Evolutionary conservation across 2,329 filamentous ascomycete genomes (phyloP).

Genomic region (Colletotrichum gigasporum): DNA sequence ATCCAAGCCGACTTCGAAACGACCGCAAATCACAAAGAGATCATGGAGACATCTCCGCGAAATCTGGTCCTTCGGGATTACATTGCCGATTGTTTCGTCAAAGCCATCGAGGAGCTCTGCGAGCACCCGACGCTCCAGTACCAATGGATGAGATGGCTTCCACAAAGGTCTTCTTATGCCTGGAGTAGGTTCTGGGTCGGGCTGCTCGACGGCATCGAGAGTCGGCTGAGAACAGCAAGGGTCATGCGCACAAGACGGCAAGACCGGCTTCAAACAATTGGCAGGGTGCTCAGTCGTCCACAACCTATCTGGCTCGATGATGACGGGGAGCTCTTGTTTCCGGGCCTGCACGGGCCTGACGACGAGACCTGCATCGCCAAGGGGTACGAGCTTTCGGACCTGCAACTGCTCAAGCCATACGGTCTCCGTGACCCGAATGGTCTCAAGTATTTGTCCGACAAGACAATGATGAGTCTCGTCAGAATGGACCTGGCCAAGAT

Average conservation of each 20-base stretch:
- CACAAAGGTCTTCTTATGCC: conserved; percentile 31
- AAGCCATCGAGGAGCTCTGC: conserved; percentile 50
- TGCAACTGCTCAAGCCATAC: background rate
- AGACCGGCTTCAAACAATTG: background rate
- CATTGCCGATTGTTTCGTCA: conserved; percentile 46
- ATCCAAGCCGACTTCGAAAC: conserved; percentile 62
- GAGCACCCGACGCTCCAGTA: conserved; percentile 47
- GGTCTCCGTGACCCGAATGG: background rate
- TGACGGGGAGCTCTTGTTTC: background rate
- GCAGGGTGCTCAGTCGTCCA: background rate
- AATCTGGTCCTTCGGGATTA: conserved; percentile 46
- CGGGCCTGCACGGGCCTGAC: background rate
- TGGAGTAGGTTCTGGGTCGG: background rate
- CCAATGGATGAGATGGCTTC: conserved; percentile 57
- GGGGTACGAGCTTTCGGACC: background rate
- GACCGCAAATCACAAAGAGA: conserved; percentile 53
- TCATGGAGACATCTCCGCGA: conserved; percentile 46
- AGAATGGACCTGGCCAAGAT: background rate
- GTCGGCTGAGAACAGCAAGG: background rate
- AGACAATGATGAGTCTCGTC: background rate
- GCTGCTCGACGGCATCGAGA: background rate
- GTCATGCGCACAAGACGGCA: background rate
- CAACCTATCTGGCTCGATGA: background rate
- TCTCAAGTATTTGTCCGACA: background rate
- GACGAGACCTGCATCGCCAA: background rate